phyloP scores from a whole-genome alignment of 2,329 filamentous ascomycete species.

The Stemphylium beticola region DNA sequence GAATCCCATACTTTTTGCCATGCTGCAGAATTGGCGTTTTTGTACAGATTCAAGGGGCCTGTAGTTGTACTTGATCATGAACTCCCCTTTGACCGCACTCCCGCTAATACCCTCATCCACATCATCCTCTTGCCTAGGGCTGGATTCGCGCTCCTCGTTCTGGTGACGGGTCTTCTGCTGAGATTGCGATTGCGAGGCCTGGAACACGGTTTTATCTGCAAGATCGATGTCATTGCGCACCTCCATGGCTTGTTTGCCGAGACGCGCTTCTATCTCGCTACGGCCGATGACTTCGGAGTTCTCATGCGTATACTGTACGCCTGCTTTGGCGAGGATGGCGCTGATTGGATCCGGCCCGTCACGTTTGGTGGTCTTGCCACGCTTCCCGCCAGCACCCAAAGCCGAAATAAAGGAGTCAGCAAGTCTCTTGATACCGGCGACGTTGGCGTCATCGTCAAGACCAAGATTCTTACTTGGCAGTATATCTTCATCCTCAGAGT shows the following conservation, averaged over 20 bases:
- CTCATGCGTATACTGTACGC: constrained; percentile 94
- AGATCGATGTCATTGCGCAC: constrained; percentile 59
- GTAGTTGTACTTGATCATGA: constrained; percentile 64
- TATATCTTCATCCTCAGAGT: constrained; percentile 36
- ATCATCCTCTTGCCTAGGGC: constrained; percentile 25
- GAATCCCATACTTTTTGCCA: constrained; percentile 82
- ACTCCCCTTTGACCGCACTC: constrained; percentile 35
- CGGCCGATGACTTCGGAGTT: constrained; percentile 94
- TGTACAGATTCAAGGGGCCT: constrained; percentile 77
- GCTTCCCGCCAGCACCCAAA: constrained; percentile 26
- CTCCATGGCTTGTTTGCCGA: constrained; percentile 77
- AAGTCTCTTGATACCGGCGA: constrained; percentile 67
- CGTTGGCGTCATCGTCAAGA: constrained; percentile 36
- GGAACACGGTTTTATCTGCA: constrained; percentile 65
- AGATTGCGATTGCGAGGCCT: constrained; percentile 51
- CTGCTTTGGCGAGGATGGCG: constrained; percentile 84
- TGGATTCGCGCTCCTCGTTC: constrained; percentile 28
- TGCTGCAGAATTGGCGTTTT: constrained; percentile 85
- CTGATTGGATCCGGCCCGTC: constrained; percentile 74
- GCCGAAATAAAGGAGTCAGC: constrained; percentile 40
- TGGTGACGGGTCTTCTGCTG: constrained; percentile 8
- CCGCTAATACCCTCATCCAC: constrained; percentile 20
- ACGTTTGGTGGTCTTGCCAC: constrained; percentile 50
- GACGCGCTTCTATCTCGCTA: constrained; percentile 85
- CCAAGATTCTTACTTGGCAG: constrained; percentile 37